Evolutionary conservation across 2,329 filamentous ascomycete species (phyloP).

Genomic region (Paramyrothecium sp.): DNA sequence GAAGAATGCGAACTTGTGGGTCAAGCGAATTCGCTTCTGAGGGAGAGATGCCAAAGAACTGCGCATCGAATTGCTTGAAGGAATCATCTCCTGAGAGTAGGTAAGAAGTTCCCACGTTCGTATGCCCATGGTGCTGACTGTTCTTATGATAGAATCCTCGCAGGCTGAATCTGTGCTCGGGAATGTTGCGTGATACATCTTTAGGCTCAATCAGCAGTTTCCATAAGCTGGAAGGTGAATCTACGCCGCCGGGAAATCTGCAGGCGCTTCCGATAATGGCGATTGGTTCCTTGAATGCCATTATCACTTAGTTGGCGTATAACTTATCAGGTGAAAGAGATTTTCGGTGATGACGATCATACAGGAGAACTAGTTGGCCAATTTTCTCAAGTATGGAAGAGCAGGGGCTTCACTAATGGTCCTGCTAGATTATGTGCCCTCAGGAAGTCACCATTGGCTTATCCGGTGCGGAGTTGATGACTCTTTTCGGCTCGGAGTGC

Average conservation of each 20-base stretch:
- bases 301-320: no score
- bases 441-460: no score
- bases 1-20: slow-evolving; percentile 38
- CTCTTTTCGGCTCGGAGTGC: no score
- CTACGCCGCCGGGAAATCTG: not conserved
- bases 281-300: not conserved
- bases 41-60: slow-evolving; percentile 36
- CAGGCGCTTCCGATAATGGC: not conserved
- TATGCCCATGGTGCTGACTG: not conserved
- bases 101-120: not conserved
- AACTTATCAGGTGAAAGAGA: no score
- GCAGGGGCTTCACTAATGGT: no score
- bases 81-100: not conserved
- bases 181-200: not conserved
- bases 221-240: not conserved
- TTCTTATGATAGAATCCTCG: not conserved
- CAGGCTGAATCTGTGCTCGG: not conserved
- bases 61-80: slow-evolving; percentile 20
- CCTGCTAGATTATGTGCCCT: no score
- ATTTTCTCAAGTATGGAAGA: no score
- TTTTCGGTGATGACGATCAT: no score
- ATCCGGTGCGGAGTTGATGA: no score
- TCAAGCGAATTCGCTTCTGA: slow-evolving; percentile 36
- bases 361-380: no score
- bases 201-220: not conserved